Base-by-base conservation (phyloP, 495 filamentous ascomycete species). In the Aspergillus asperescens region DNA sequence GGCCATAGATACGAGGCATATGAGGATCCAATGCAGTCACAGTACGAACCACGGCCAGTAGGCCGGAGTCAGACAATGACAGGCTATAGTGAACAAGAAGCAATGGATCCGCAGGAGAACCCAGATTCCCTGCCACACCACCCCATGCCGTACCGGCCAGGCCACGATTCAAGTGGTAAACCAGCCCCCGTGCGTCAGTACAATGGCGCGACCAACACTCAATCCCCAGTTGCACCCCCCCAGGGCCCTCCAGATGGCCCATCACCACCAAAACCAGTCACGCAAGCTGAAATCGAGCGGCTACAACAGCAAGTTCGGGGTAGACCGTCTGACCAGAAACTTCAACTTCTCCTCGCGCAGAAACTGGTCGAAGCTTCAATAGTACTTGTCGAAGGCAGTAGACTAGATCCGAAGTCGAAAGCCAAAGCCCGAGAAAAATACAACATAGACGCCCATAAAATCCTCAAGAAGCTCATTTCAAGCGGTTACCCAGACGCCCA, bases 321-420 rank as follows among this genome's bases (percentile, higher is more conserved):
- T 18, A 86, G 88, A 50, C 85, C 91, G 3, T 73, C 76, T 7
- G 90, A 96, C 50, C 79, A 83, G 28, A 77, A 77, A 47, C 76
- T 81, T 16, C 84, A 87, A 32, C 77, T 98, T 40, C 63, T 75
- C 0, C 73, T 96, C 1, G 91, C 89, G 2, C 89, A 93, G 73
- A 91, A 88, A 59, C 70, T 95, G 15, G 85, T 91, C 8, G 90
- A 96, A 68, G 93, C 93, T 0, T 78, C 90, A 5, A 80, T 80
- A 8, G 82, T 87, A 10, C 77, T 98, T 3, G 82, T 88, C 24
- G 81, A 86, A 28, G 72, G 72, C 35, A 78, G 78, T 18, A 77
- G 87, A 15, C 81, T 88, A 5, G 93, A 98, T 64, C 73, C 82
- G 1, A 88, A 84, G 58, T 81, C 84, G 0, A 82, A 84, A 29